Base-by-base conservation (phyloP, 2,329 filamentous ascomycete genomes). In the Pseudogymnoascus sp. region DNA sequence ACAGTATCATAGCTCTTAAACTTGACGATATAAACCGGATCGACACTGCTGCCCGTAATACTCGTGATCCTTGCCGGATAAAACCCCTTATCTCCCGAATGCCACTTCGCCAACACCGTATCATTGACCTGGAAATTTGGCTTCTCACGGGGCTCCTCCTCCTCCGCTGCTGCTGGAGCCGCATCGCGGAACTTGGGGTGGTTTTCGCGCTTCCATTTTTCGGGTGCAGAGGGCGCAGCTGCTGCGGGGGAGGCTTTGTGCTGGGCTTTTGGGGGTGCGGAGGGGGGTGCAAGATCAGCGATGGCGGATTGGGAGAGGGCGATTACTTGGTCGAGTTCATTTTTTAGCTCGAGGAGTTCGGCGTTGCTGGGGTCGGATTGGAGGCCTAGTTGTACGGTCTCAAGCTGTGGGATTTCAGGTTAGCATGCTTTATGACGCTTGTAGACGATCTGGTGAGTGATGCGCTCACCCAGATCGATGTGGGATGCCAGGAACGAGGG, bases 51-150 rank as follows among this genome's bases (percentile, higher is more conserved):
- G 63, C 94, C 94, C 21, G 93, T 97, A 69, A 97, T 92, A 61
- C 90, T 92, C 60, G 91, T 93, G 74, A 99, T 96, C 70, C 91
- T 88, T 43, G 92, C 94, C 52, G 91, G 88, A 77, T 97, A 97
- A 77, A 92, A 97, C 23, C 84, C 83, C 71, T 90, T 91, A 75
- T 99, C 94, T 62, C 91, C 92, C 8, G 91, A 89, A 55, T 89
- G 78, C 91, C 92, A 99, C 76, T 93, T 92, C 55, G 93, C 94
- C 74, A 94, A 81, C 61, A 97, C 90, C 33, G 81, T 89, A 71
- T 99, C 94, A 73, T 96, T 96, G 67, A 96, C 90, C 63, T 89
- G 84, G 76, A 92, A 96, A 8, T 81, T 81, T 0, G 81, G 77
- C 2, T 76, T 74, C 33, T 82, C 76, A 19, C 33, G 58, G 12